Evolutionary conservation across 2,329 filamentous ascomycete genomes (phyloP).

Genomic region (Diplodia sapinea): DNA sequence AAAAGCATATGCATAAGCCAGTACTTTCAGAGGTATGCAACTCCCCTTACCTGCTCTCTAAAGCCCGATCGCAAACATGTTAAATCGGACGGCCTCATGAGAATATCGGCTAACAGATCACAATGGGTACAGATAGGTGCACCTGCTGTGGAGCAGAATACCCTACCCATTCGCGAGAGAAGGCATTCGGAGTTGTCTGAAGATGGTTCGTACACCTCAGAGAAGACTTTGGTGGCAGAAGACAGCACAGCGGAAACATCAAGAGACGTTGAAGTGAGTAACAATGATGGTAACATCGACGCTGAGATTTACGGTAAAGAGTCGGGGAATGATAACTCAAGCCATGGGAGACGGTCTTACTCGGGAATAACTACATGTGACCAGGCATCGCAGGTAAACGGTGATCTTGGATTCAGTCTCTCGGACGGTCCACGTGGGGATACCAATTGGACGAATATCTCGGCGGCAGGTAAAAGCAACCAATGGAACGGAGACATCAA

Average conservation of each 20-base stretch:
- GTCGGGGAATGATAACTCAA: not conserved
- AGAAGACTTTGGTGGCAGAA: not conserved
- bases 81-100: not conserved
- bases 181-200: not conserved
- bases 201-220: not conserved
- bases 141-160: not conserved
- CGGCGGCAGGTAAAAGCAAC: not conserved
- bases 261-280: not conserved
- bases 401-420: not conserved
- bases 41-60: not conserved
- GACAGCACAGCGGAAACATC: not conserved
- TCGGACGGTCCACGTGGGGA: not conserved
- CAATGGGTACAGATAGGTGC: not conserved
- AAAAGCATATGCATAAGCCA: not conserved
- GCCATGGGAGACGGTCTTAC: not conserved
- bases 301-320: not conserved
- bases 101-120: not conserved
- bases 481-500: not conserved
- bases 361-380: not conserved
- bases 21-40: not conserved
- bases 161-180: not conserved
- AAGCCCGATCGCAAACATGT: too few species aligned
- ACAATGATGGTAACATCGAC: not conserved
- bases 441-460: not conserved
- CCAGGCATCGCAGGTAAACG: not conserved